These are phyloP conservation scores for Leccinum rimulosum DNA, from an alignment of 768 basidiomycete species.

Conservation along the genomic window DNA sequence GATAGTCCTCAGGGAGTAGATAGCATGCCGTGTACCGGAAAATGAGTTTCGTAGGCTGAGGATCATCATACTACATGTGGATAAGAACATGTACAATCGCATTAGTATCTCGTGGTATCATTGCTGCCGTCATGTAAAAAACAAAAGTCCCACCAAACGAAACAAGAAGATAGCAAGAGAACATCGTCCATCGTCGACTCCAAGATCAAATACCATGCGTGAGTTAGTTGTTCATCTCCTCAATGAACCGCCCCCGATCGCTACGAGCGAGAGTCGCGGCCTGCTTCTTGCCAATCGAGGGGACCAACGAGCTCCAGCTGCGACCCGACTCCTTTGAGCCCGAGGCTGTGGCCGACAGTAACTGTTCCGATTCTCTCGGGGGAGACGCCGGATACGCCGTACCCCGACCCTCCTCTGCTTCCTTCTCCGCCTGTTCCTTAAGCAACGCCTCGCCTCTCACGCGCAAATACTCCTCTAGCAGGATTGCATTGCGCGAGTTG, in stretches of 20 bases:
- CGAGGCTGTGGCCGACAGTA: conserved; percentile 55
- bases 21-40: background rate
- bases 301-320: conserved; percentile 16
- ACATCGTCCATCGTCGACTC: background rate
- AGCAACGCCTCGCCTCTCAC: conserved; percentile 74
- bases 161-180: background rate
- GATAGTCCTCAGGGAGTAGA: background rate
- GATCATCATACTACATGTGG: background rate
- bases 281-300: background rate
- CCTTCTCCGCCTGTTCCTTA: conserved; percentile 41
- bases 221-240: background rate
- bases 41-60: too few species aligned
- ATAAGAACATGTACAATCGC: background rate
- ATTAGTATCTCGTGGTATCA: background rate
- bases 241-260: conserved; percentile 5
- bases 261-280: conserved; percentile 11
- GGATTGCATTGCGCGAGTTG: conserved; percentile 83
- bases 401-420: conserved; percentile 18
- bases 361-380: conserved; percentile 39
- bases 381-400: conserved; percentile 13
- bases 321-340: conserved; percentile 38
- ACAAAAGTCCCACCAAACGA: background rate
- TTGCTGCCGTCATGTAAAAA: background rate
- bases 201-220: background rate
- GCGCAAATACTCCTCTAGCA: conserved; percentile 82